Conservation (phyloP, 306 rosid species). For the Castanopsis chinensis region DNA sequence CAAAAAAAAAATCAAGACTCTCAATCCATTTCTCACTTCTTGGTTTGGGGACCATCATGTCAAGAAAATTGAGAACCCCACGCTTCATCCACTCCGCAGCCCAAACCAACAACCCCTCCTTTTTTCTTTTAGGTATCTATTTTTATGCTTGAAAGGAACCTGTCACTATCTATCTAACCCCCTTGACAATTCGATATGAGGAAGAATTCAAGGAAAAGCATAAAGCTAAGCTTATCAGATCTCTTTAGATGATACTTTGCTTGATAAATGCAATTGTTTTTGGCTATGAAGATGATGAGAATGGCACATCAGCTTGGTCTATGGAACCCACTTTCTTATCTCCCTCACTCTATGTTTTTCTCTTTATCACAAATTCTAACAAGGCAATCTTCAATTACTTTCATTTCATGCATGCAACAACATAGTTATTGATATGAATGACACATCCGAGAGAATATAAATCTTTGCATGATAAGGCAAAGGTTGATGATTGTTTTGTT, state of each 20-base stretch:
- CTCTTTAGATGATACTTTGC: background rate
- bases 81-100: background rate
- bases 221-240: background rate
- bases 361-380: background rate
- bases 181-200: background rate
- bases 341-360: too few relatives aligned
- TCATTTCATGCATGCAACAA: too few relatives aligned
- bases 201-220: background rate
- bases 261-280: background rate
- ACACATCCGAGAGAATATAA: too few relatives aligned
- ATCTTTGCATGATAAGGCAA: background rate
- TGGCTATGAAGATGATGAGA: background rate
- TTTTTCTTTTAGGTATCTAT: too few relatives aligned
- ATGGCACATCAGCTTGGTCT: background rate
- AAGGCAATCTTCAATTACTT: background rate
- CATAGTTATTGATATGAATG: too few relatives aligned
- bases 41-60: background rate
- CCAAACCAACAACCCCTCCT: background rate
- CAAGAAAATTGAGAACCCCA: conserved; percentile 2
- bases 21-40: background rate
- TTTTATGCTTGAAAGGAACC: too few relatives aligned
- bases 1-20: too few relatives aligned
- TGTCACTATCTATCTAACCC: too few relatives aligned
- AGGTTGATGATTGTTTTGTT: background rate
- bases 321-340: background rate